Percentiles rank a stretch among this genome's conserved stretches.
Evolutionary conservation across 208 protist genomes (phyloP).

Genomic region (Trypanosoma platydactyli): DNA sequence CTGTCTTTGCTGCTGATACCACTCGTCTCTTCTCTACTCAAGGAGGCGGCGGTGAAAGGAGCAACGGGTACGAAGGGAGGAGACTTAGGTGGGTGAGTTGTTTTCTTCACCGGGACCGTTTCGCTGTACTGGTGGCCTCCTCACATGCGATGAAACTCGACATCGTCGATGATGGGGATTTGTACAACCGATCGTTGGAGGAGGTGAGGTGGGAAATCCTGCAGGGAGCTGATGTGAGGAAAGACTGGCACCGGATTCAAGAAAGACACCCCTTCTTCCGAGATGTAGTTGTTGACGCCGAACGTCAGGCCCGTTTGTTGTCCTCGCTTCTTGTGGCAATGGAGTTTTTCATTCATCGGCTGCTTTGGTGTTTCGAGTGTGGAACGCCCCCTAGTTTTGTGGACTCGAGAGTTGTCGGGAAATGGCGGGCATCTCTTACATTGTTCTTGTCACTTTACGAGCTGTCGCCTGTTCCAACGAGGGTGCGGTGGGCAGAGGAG

Average conservation of each 20-base stretch:
- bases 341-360: slow-evolving; percentile 36
- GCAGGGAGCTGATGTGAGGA: slow-evolving; percentile 9
- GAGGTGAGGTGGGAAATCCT: slow-evolving; percentile 20
- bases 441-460: slow-evolving; percentile 48
- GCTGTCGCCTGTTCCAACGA: slow-evolving; percentile 51
- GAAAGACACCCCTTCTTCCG: slow-evolving; percentile 59
- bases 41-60: not conserved
- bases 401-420: slow-evolving; percentile 14
- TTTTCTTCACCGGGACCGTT: not conserved
- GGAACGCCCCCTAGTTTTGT: not conserved
- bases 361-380: slow-evolving; percentile 8
- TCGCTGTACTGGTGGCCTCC: not conserved
- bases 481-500: slow-evolving; percentile 32
- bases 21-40: no score
- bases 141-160: slow-evolving; percentile 24
- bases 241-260: slow-evolving; percentile 41
- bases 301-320: slow-evolving; percentile 35
- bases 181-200: slow-evolving; percentile 9
- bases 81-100: not conserved
- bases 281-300: slow-evolving; percentile 57
- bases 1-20: no score
- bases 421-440: slow-evolving; percentile 3
- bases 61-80: not conserved
- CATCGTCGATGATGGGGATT: slow-evolving; percentile 14
- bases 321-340: slow-evolving; percentile 42